phyloP scores from a whole-genome alignment of 2,329 filamentous ascomycete genomes.

The Paecilomyces variotii region DNA sequence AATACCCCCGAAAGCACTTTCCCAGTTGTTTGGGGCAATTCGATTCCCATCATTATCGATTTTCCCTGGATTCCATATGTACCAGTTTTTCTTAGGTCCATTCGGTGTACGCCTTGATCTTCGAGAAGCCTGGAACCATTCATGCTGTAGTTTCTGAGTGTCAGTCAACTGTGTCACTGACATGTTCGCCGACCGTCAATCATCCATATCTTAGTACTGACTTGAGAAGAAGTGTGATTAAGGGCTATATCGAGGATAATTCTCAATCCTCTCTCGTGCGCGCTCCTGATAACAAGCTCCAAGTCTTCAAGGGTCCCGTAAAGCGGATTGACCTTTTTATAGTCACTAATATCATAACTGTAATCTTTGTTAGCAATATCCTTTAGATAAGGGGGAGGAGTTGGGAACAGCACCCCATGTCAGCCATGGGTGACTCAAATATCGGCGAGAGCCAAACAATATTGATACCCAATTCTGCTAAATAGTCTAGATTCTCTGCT shows the following conservation, averaged over 20 bases:
- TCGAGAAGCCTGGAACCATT: constrained; percentile 59
- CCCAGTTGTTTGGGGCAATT: neutral
- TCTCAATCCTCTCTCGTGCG: constrained; percentile 40
- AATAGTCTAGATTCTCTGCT: constrained; percentile 22
- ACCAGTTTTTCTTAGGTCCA: constrained; percentile 47
- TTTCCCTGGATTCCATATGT: neutral
- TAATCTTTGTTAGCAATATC: neutral
- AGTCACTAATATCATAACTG: constrained; percentile 45
- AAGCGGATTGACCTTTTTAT: constrained; percentile 39
- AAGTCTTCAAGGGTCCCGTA: constrained; percentile 42
- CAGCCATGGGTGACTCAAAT: constrained; percentile 40
- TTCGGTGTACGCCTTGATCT: constrained; percentile 47
- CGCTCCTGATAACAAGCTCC: constrained; percentile 35
- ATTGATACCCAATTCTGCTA: constrained; percentile 20
- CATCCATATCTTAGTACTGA: neutral
- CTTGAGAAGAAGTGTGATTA: constrained; percentile 33
- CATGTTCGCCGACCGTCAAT: too few species aligned
- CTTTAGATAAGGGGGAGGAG: constrained; percentile 9
- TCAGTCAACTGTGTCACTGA: neutral
- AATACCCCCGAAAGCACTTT: neutral
- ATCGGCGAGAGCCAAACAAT: constrained; percentile 39
- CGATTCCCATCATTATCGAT: neutral
- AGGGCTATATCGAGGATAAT: constrained; percentile 43
- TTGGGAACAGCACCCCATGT: constrained; percentile 42
- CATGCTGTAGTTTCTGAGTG: constrained; percentile 39